Percentiles rank a stretch among this genome's conserved stretches.
These are phyloP conservation scores for Avena eriantha DNA, from an alignment of 176 grass and related monocot species.

Conservation along the genomic window DNA sequence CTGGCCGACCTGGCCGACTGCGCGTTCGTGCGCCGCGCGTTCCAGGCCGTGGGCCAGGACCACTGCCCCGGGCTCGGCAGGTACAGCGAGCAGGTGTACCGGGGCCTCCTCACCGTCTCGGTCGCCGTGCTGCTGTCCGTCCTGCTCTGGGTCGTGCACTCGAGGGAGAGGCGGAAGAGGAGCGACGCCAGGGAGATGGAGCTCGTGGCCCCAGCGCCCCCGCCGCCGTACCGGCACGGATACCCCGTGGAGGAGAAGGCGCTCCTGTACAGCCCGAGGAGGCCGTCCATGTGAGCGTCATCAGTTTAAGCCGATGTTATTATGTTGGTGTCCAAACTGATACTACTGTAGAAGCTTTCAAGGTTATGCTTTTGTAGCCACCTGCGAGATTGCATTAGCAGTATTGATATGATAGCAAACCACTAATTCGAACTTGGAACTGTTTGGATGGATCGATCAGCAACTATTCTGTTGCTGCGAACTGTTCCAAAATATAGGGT, in stretches of 20 bases:
- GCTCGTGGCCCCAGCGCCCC: neutral
- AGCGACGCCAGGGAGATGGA: slow-evolving; percentile 39
- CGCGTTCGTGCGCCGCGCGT: slow-evolving; percentile 56
- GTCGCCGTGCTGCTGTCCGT: slow-evolving; percentile 42
- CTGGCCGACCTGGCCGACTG: slow-evolving; percentile 56
- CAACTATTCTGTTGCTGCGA: neutral
- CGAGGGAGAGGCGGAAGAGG: slow-evolving; percentile 48
- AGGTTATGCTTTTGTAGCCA: slow-evolving; percentile 5
- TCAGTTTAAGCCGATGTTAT: neutral
- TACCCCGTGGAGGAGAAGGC: slow-evolving; percentile 40
- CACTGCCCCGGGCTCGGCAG: slow-evolving; percentile 54
- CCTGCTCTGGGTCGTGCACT: slow-evolving; percentile 53
- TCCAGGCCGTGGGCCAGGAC: slow-evolving; percentile 40
- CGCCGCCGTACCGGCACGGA: slow-evolving; percentile 38
- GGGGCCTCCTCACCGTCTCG: slow-evolving; percentile 45
- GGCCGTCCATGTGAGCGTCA: slow-evolving; percentile 32
- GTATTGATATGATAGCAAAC: neutral
- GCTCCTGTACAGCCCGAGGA: slow-evolving; percentile 28
- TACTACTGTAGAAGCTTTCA: neutral
- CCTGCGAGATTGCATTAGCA: neutral
- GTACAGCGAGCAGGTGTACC: slow-evolving; percentile 60
- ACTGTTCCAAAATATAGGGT: no score
- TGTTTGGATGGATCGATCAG: neutral
- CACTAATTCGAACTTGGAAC: neutral
- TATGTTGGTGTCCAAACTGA: neutral